Evolutionary conservation across 768 basidiomycete genomes (phyloP), one percentile per base, ranked within the genome.

Genomic region (Cyathus striatus): DNA sequence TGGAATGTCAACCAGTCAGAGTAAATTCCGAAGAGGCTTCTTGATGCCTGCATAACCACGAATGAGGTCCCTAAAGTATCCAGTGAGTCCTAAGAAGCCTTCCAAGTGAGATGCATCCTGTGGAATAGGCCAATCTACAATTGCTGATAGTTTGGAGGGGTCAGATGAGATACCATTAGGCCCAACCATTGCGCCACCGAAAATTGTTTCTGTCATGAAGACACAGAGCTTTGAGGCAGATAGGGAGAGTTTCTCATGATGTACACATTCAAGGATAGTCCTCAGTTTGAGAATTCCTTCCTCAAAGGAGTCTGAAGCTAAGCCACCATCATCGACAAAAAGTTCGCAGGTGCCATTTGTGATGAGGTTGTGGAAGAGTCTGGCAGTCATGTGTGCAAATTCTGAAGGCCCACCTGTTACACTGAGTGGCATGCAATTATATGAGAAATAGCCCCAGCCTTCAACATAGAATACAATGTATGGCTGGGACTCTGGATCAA

Each of bases 301-400:
- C 1, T 58, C 50, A 39, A 72, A 70, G 0, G 32, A 38, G 48
- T 71, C 58, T 0, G 49, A 61, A 14, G 61, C 57, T 4, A 56
- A 30, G 0, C 57, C 63, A 0, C 66, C 60, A 42, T 75, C 63
- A 33, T 74, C 69, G 0, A 73, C 64, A 14, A 69, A 70, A 4
- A 63, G 42, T 38, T 69, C 65, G 37, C 49, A 36, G 1, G 52
- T 50, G 1, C 1, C 49, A 23, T 3, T 27, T 21, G 3, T 27
- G 39, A 66, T 35, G 1, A 65, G 24, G 35, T 64, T 61, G 1
- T 55, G 45, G 4, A 67, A 33, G 1, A 40, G 16, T 0, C 36
- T 14, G 1, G 63, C 60, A 0, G 55, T 59, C 50, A 63, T 51
- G 6, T 62, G 18, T 2, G 49, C 55, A 41, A 69, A 72, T 4